Percentiles rank a stretch among this genome's conserved stretches.
Evolutionary conservation across 2,329 filamentous ascomycete species (phyloP).

Genomic region (Cladosporium sp.): DNA sequence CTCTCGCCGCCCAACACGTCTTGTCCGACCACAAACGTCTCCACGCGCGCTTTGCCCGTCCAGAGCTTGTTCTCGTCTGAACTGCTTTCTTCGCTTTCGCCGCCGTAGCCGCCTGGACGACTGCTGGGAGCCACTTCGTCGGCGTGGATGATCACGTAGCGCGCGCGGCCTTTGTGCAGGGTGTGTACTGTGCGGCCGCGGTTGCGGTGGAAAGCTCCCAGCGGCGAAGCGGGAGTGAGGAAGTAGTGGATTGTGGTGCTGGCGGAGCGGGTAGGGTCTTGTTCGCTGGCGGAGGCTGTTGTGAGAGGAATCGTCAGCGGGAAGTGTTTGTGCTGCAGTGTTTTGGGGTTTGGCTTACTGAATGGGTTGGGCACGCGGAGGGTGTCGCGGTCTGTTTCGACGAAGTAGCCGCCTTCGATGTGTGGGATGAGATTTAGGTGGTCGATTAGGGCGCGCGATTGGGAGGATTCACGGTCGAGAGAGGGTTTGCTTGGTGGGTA

Average conservation of each 20-base stretch:
- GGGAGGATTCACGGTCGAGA: slow-evolving; percentile 8
- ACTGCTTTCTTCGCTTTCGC: slow-evolving; percentile 40
- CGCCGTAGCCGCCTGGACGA: slow-evolving; percentile 30
- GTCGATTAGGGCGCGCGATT: slow-evolving; percentile 37
- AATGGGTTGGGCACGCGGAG: slow-evolving; percentile 55
- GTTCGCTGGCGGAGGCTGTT: background rate
- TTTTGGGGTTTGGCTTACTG: slow-evolving; percentile 19
- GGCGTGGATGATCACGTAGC: slow-evolving; percentile 62
- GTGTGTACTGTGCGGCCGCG: slow-evolving; percentile 61
- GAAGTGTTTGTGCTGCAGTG: slow-evolving; percentile 25
- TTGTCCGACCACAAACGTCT: slow-evolving; percentile 60
- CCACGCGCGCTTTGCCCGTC: slow-evolving; percentile 47
- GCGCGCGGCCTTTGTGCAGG: slow-evolving; percentile 58
- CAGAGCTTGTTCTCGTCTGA: slow-evolving; percentile 39
- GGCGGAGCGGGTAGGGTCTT: slow-evolving; percentile 43
- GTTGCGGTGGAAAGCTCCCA: slow-evolving; percentile 62
- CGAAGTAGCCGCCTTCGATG: slow-evolving; percentile 62
- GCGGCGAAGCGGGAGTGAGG: slow-evolving; percentile 52
- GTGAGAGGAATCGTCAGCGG: slow-evolving; percentile 32
- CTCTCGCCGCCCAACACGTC: slow-evolving; percentile 56
- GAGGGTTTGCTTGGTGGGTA: slow-evolving; percentile 18
- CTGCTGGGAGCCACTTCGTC: slow-evolving; percentile 37
- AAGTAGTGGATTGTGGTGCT: slow-evolving; percentile 63
- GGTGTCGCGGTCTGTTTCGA: slow-evolving; percentile 55
- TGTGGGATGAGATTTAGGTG: slow-evolving; percentile 51